Evolutionary conservation across 768 basidiomycete genomes (phyloP).

Genomic region (Boletellus emodensis): DNA sequence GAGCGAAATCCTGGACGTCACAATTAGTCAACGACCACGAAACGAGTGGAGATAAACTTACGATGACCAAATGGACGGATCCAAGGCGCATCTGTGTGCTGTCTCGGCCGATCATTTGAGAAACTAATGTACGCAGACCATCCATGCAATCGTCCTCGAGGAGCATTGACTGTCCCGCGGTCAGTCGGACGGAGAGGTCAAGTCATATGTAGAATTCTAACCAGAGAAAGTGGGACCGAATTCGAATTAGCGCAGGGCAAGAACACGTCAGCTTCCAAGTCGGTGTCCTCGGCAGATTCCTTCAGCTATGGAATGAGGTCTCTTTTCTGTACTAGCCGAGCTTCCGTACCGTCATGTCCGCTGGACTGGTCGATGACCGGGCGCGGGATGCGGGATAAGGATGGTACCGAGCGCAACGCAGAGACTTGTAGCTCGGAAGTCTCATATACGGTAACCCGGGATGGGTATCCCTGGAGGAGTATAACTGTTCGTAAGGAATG

Average conservation of each 20-base stretch:
- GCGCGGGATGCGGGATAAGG: slow-evolving; percentile 15
- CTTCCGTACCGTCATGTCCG: slow-evolving; percentile 11
- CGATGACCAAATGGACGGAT: slow-evolving; percentile 20
- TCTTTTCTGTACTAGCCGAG: not conserved
- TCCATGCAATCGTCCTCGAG: slow-evolving; percentile 21
- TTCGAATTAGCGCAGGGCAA: not conserved
- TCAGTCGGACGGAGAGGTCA: slow-evolving; percentile 5
- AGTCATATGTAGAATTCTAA: slow-evolving; percentile 1
- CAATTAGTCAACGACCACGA: slow-evolving; percentile 1
- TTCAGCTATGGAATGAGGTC: slow-evolving; percentile 8
- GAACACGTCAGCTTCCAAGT: slow-evolving; percentile 5
- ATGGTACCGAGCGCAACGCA: slow-evolving; percentile 17
- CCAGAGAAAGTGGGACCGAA: slow-evolving; percentile 12
- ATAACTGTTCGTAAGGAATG: slow-evolving; percentile 19
- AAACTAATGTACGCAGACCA: slow-evolving; percentile 17
- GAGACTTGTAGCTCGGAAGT: slow-evolving; percentile 20
- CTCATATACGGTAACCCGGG: slow-evolving; percentile 14
- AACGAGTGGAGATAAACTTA: slow-evolving; percentile 1
- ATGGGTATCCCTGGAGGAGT: slow-evolving; percentile 5
- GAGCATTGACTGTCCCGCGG: slow-evolving; percentile 1
- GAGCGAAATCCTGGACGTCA: slow-evolving; percentile 20
- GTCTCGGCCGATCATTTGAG: slow-evolving; percentile 18
- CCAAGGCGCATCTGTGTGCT: slow-evolving; percentile 9
- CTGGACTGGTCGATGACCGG: not conserved
- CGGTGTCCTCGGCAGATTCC: slow-evolving; percentile 12